Evolutionary conservation across 2,329 filamentous ascomycete species (phyloP).

Genomic region (Calonectria crousiana): DNA sequence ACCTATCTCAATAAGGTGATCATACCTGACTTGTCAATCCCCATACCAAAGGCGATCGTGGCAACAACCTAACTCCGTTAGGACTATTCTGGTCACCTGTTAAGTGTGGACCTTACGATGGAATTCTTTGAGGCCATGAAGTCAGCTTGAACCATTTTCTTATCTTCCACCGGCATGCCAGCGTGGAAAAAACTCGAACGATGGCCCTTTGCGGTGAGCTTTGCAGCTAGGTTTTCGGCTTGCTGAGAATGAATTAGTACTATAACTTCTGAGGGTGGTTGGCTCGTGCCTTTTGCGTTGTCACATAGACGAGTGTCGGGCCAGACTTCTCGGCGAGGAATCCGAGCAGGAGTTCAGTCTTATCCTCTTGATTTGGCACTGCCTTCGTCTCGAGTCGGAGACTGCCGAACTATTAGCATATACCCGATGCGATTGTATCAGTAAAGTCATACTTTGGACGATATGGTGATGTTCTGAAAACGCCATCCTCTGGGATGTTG

Average conservation of each 20-base stretch:
- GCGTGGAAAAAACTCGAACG: constrained; percentile 62
- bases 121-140: constrained; percentile 61
- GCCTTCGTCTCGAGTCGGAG: constrained; percentile 65
- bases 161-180: constrained; percentile 59
- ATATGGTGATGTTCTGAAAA: constrained; percentile 72
- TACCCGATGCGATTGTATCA: rapidly evolving
- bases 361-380: constrained; percentile 56
- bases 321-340: constrained; percentile 66
- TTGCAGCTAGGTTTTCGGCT: constrained; percentile 57
- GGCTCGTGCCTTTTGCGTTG: constrained; percentile 60
- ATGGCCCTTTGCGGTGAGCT: constrained; percentile 53
- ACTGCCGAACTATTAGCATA: constrained; percentile 35
- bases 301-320: constrained; percentile 72
- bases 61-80: constrained; percentile 48
- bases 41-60: constrained; percentile 72
- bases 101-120: constrained; percentile 38
- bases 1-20: neutral
- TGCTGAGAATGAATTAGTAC: constrained; percentile 47
- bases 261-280: neutral
- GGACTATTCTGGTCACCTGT: rapidly evolving
- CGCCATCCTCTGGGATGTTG: constrained; percentile 56
- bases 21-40: constrained; percentile 63
- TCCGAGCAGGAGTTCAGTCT: constrained; percentile 56
- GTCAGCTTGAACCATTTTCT: constrained; percentile 61
- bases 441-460: constrained; percentile 59